Base-by-base conservation (phyloP, 2,329 filamentous ascomycete genomes). In the Alternaria triticina region DNA sequence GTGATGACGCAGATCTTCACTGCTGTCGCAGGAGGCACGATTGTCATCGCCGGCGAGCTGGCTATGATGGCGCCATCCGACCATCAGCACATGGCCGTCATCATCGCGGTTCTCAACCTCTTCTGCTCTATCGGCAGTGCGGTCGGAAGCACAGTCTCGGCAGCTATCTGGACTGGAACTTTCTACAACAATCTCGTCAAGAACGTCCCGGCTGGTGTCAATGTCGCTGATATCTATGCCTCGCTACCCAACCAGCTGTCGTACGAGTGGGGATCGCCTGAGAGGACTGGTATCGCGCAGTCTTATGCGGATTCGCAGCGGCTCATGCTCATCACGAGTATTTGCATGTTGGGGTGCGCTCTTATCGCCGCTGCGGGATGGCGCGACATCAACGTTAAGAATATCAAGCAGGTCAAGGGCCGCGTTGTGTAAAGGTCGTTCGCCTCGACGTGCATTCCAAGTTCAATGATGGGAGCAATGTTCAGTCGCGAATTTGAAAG, bases 131-230 rank as follows among this genome's bases (percentile, higher is more conserved):
- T 91, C 62, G 89, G 77, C 40, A 72, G 71, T 33, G 73, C 76
- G 2, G 70, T 74, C 15, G 76, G 77, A n/a, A 69, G 62, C 12
- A 84, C 88, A 3, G 83, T 91, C 43, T 85, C 88, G 0, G 85
- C 84, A 0, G 87, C 88, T 5, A 86, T 91, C 65, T 91, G 88
- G 88, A 87, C 85, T 0, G 82, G 84, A 56, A 84, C 85, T 1
- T 86, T 91, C 67, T 83, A 83, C 10, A 74, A 82, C 15, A 83
- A 83, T 13, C 80, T 90, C n/a, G 68, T 62, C 13, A 66, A 63
- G 36, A 52, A 67, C 9, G 80, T 89, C 0, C 87, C 87, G 17
- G 55, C 33, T 9, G 60, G 57, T 2, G 74, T 70, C 54, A 83
- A 78, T 30, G 57, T 66, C 47, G 54, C 61, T 12, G 66, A 64